phyloP scores from a whole-genome alignment of 805 yeast genomes.

The Hanseniaspora mollemarum region DNA sequence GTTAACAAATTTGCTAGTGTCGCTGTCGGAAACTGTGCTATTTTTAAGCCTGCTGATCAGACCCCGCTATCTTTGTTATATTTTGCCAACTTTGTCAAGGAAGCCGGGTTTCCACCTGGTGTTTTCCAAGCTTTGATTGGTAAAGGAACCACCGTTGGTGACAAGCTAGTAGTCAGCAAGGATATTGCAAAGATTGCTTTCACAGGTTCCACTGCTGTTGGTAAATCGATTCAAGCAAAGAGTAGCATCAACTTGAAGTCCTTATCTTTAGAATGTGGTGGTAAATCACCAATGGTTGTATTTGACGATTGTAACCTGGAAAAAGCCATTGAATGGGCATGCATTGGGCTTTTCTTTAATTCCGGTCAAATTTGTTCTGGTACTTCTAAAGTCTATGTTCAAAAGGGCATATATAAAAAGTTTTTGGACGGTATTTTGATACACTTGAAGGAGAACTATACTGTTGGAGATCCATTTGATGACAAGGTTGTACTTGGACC shows the following conservation, averaged over 20 bases:
- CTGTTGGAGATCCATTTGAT: conserved; percentile 38
- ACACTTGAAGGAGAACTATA: conserved; percentile 31
- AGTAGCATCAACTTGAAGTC: conserved; percentile 38
- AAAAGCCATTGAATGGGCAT: conserved; percentile 42
- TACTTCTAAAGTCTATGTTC: conserved; percentile 48
- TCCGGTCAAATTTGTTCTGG: conserved; percentile 58
- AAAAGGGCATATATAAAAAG: conserved; percentile 43
- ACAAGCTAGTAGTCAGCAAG: conserved; percentile 36
- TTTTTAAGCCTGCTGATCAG: conserved; percentile 40
- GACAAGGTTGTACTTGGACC: conserved; percentile 41
- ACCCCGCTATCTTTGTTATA: conserved; percentile 40
- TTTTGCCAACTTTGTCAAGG: conserved; percentile 35
- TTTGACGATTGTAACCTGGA: conserved; percentile 40
- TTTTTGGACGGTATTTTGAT: conserved; percentile 34
- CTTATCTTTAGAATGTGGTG: conserved; percentile 43
- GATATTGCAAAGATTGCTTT: conserved; percentile 43
- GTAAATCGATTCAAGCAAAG: conserved; percentile 34
- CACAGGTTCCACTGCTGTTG: conserved; percentile 45
- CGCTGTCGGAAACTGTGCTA: conserved; percentile 39
- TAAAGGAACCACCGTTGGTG: conserved; percentile 37
- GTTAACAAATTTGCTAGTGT: conserved; percentile 41
- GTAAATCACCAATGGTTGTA: conserved; percentile 40
- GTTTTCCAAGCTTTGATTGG: conserved; percentile 40
- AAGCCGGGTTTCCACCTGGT: conserved; percentile 42
- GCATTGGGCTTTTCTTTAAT: conserved; percentile 46